Percentiles rank a stretch among this genome's conserved stretches.
These are phyloP conservation scores for Tolypocladium amazonense DNA, from an alignment of 2,329 filamentous ascomycete genomes.

Conservation along the genomic window DNA sequence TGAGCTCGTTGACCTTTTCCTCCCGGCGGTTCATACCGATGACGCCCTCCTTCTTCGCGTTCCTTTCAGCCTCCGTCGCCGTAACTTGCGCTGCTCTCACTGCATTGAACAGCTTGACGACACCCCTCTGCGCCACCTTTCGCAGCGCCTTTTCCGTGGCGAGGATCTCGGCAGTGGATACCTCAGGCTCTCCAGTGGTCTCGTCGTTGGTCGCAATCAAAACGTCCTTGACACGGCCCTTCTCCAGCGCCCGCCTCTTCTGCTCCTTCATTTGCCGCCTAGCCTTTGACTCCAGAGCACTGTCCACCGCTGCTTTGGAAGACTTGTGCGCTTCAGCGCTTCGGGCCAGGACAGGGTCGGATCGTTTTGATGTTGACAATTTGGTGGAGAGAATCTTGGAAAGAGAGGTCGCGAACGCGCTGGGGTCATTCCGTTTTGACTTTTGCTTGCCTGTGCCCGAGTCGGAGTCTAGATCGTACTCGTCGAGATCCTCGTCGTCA, in stretches of 20 bases:
- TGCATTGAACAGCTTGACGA: constrained; percentile 93
- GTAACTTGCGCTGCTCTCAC: constrained; percentile 88
- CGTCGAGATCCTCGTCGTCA: constrained; percentile 22
- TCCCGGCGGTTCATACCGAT: constrained; percentile 72
- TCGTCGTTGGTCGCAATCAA: constrained; percentile 52
- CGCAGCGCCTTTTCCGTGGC: constrained; percentile 71
- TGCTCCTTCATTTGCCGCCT: constrained; percentile 69
- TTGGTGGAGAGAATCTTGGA: constrained; percentile 89
- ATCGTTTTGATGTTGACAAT: constrained; percentile 67
- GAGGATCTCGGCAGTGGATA: constrained; percentile 42
- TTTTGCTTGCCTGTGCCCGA: constrained; percentile 33
- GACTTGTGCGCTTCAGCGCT: constrained; percentile 65
- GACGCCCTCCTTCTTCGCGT: constrained; percentile 59
- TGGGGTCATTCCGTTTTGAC: constrained; percentile 84
- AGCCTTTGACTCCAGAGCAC: constrained; percentile 72
- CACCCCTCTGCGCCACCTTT: constrained; percentile 85
- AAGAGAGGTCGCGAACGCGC: constrained; percentile 84
- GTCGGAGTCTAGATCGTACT: constrained; percentile 28
- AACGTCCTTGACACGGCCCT: constrained; percentile 81
- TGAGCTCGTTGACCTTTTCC: constrained; percentile 90
- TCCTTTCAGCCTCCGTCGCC: constrained; percentile 65
- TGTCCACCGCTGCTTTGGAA: constrained; percentile 61
- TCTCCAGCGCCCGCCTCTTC: constrained; percentile 68
- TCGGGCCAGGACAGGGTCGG: constrained; percentile 85
- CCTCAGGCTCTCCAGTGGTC: constrained; percentile 27